phyloP scores from a whole-genome alignment of 495 filamentous ascomycete species.

The Aspergillus cristatus region DNA sequence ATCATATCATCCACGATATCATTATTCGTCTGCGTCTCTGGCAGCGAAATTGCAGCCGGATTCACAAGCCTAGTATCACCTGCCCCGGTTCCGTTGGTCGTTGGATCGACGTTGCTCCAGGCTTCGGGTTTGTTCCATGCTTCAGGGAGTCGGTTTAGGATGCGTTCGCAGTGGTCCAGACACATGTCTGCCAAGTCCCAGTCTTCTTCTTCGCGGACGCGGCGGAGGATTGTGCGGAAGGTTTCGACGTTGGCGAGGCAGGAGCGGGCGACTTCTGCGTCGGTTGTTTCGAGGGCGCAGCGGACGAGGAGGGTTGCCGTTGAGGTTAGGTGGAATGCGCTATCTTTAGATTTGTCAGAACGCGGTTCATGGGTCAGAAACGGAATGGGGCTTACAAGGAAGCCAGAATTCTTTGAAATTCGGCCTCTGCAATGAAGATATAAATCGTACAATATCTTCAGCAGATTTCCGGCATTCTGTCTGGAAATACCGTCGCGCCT shows the following conservation, averaged over 20 bases:
- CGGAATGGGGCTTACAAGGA: slow-evolving; percentile 23
- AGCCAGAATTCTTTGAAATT: slow-evolving; percentile 44
- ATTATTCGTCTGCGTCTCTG: slow-evolving; percentile 41
- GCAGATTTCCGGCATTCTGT: slow-evolving; percentile 40
- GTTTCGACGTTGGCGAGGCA: slow-evolving; percentile 36
- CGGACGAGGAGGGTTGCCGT: slow-evolving; percentile 41
- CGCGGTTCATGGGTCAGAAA: not conserved
- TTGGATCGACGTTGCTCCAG: slow-evolving; percentile 4
- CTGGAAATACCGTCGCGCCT: slow-evolving; percentile 41
- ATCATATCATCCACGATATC: slow-evolving; percentile 45
- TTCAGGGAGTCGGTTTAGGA: slow-evolving; percentile 34
- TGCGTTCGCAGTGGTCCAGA: slow-evolving; percentile 41
- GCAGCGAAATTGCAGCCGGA: slow-evolving; percentile 34
- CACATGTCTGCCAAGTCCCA: slow-evolving; percentile 49
- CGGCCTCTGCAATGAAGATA: slow-evolving; percentile 32
- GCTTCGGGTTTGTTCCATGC: slow-evolving; percentile 9
- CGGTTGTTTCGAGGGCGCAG: slow-evolving; percentile 37
- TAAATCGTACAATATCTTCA: slow-evolving; percentile 45
- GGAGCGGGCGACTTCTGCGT: slow-evolving; percentile 29
- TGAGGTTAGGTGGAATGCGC: slow-evolving; percentile 40
- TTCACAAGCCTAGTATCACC: slow-evolving; percentile 29
- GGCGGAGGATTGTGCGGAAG: slow-evolving; percentile 34
- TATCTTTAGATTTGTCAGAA: slow-evolving; percentile 26
- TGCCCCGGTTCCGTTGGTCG: slow-evolving; percentile 1
- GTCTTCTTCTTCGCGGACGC: slow-evolving; percentile 42